Conservation (phyloP, 1,139 yeast genomes). For the Taiozyma sp. region DNA sequence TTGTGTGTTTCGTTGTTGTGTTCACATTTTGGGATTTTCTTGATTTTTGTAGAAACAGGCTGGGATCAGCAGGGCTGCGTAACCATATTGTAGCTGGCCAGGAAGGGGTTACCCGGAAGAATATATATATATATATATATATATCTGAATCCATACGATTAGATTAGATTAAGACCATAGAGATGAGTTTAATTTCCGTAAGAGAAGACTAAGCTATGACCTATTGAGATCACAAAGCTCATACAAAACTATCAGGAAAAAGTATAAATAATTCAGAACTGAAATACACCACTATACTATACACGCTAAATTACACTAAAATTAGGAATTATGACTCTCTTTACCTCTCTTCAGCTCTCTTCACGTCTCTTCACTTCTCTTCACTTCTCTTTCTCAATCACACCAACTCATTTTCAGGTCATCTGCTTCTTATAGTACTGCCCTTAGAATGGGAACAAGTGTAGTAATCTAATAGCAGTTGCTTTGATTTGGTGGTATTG, state of each 20-base stretch:
- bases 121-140: too few species aligned
- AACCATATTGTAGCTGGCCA: too few species aligned
- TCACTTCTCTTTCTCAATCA: not conserved
- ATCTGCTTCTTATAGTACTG: not conserved
- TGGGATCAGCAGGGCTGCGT: not conserved
- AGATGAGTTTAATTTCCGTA: too few species aligned
- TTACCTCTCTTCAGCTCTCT: too few species aligned
- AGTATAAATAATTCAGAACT: not conserved
- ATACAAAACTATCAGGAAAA: too few species aligned
- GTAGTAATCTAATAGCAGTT: constrained; percentile 6
- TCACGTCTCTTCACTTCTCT: not conserved
- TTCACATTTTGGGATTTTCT: not conserved
- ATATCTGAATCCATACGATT: too few species aligned
- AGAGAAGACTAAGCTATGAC: too few species aligned
- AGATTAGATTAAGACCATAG: too few species aligned
- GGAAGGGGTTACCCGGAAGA: not conserved
- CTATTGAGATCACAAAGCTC: too few species aligned
- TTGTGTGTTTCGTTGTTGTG: not conserved
- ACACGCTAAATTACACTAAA: not conserved
- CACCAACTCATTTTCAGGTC: not conserved
- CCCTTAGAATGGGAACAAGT: constrained; percentile 10
- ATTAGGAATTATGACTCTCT: not conserved
- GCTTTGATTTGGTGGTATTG: constrained; percentile 57
- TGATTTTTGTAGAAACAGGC: not conserved
- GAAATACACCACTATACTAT: not conserved